Evolutionary conservation across 169 alveolate genomes (phyloP).

Genomic region (Miamiensis avidus): DNA sequence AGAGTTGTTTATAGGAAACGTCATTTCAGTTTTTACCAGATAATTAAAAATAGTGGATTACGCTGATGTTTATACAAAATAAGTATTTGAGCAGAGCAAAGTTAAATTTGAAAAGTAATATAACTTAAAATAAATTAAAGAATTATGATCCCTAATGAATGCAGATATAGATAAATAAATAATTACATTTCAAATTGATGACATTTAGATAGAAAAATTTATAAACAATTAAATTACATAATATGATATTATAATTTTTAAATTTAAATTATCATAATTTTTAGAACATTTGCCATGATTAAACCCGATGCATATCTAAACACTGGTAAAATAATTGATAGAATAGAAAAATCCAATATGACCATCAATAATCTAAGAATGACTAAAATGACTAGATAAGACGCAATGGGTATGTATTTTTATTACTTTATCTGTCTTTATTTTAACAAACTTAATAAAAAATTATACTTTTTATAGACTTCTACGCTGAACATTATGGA

Average conservation of each 20-base stretch:
- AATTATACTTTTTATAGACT: not conserved
- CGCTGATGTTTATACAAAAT: conserved; percentile 83
- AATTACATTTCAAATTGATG: too few relatives aligned
- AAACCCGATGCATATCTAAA: conserved; percentile 85
- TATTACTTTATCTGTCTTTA: not conserved
- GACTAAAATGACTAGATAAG: conserved; percentile 63
- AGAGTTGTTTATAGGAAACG: conserved; percentile 78
- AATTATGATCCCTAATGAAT: too few relatives aligned
- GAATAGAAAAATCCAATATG: conserved; percentile 66
- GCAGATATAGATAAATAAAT: not conserved
- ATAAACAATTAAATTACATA: not conserved
- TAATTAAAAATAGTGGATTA: conserved; percentile 80
- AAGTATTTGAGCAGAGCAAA: conserved; percentile 59
- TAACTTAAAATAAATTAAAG: too few relatives aligned
- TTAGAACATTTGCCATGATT: conserved; percentile 79
- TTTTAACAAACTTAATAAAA: not conserved
- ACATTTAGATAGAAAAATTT: not conserved
- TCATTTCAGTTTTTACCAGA: conserved; percentile 80
- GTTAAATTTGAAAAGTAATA: conserved; percentile 3
- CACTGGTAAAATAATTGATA: conserved; percentile 80
- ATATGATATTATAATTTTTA: not conserved
- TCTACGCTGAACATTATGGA: conserved; percentile 76
- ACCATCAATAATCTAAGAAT: conserved; percentile 74
- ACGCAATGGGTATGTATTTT: conserved; percentile 54
- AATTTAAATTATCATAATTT: not conserved